phyloP scores from a whole-genome alignment of 1,284 basidiomycete genomes.

The Heterobasidion irregulare region DNA sequence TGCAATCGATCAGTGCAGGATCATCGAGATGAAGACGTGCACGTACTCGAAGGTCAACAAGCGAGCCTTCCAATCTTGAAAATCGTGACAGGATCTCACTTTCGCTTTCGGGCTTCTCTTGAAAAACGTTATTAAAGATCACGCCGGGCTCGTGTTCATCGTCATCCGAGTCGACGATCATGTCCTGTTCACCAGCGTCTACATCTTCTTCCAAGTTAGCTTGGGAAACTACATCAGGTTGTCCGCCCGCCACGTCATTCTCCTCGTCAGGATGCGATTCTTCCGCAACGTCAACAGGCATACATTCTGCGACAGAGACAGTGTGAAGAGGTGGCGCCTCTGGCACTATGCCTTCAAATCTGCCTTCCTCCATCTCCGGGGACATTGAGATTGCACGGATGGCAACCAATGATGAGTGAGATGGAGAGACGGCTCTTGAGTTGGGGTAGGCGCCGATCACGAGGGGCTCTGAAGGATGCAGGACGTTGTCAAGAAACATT shows the following conservation, averaged over 20 bases:
- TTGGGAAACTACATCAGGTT: not conserved
- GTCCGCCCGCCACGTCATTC: not conserved
- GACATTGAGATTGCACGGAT: too few species aligned
- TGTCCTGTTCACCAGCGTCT: not conserved
- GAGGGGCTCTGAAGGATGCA: slow-evolving; percentile 3
- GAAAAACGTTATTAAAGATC: not conserved
- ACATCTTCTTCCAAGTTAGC: not conserved
- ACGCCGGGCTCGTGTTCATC: not conserved
- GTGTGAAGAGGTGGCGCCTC: not conserved
- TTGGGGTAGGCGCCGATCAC: slow-evolving; percentile 4
- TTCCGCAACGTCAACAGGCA: not conserved
- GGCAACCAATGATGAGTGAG: not conserved
- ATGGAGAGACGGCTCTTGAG: not conserved
- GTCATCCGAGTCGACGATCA: slow-evolving; percentile 1
- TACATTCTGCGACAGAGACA: not conserved
- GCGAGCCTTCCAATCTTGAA: not conserved
- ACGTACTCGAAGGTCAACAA: not conserved
- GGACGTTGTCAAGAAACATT: not conserved
- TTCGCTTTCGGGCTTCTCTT: not conserved
- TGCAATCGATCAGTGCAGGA: slow-evolving; percentile 2
- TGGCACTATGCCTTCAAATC: not conserved
- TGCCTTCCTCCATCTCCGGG: too few species aligned
- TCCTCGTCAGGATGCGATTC: not conserved
- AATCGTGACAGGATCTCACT: not conserved
- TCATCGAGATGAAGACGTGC: not conserved